Evolutionary conservation across 345 rosid species (phyloP), one percentile per base, ranked within the genome.

Genomic region (Cardiospermum halicacabum): DNA sequence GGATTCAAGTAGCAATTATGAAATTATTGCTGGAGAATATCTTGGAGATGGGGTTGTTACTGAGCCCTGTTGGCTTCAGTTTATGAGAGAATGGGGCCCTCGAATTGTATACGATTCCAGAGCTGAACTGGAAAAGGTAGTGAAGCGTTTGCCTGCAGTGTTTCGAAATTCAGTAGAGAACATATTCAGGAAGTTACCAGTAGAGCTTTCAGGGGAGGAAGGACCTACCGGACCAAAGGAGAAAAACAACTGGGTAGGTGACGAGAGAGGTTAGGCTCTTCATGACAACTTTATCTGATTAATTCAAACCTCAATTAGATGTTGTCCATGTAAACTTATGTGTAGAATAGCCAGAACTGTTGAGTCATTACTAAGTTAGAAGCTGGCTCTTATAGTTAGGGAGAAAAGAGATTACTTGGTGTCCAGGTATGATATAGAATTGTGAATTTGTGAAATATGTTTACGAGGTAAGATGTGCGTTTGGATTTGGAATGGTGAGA

Each of bases 161-260:
- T 66, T 90, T 31, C 74, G 75, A 42, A 60, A 25, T 66, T 56
- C 87, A 3, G 70, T 68, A 43, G 70, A 75, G 45, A 72, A 31
- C 49, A 65, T 82, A 11, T 48, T 83, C 9, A 56, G 34, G 4
- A 84, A 78, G 82, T 71, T 91, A 21, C 96, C 95, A 2, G 49
- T 72, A 36, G 92, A 87, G 75, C 77, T 94, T 26, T 84, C 43
- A 3, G 85, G 91, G 9, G 99, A 91, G 59, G 88, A 84, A 68
- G 97, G 97, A 53, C 96, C 97, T 5, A 86, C 97, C 0, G 98
- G 98, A 18, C 96, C 99, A 0, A 93, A 90, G 81, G 95, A 88
- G 81, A 93, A 91, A 87, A 82, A 87, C 71, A 88, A 85, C 42
- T 91, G 95, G 97, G 69, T 76, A 37, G 96, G 92, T 3, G 99